Percentiles rank a stretch among this genome's conserved stretches.
Evolutionary conservation across 768 basidiomycete genomes (phyloP).

Genomic region (Mycena albidolilacea): DNA sequence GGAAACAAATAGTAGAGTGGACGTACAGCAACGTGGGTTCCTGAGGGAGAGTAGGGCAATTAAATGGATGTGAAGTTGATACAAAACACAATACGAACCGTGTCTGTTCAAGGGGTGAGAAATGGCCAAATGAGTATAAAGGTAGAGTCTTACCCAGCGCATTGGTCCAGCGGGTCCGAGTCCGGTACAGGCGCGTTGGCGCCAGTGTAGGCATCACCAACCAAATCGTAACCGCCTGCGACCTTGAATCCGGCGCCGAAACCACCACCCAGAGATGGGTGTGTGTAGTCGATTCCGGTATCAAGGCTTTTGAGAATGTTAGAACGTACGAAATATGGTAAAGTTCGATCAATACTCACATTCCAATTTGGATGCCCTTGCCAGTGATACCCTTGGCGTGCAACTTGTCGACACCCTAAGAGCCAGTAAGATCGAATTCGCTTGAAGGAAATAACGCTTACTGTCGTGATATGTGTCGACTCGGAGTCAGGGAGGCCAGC

Average conservation of each 20-base stretch:
- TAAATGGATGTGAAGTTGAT: not conserved
- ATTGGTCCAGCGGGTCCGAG: conserved; percentile 69
- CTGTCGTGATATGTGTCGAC: conserved; percentile 66
- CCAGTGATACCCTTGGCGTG: conserved; percentile 76
- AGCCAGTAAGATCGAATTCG: not conserved
- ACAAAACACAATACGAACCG: conserved; percentile 16
- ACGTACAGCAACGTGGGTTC: conserved; percentile 69
- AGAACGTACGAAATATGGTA: conserved; percentile 8
- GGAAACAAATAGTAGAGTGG: not conserved
- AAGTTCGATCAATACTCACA: conserved; percentile 57
- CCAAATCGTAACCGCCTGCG: conserved; percentile 59
- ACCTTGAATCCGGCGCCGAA: no score
- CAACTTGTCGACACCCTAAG: conserved; percentile 73
- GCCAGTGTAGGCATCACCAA: conserved; percentile 69
- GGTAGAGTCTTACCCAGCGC: conserved; percentile 49
- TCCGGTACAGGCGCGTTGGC: conserved; percentile 66
- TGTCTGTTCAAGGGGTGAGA: conserved; percentile 24
- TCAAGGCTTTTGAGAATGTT: conserved; percentile 47
- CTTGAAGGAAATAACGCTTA: conserved; percentile 41
- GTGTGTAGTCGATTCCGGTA: conserved; percentile 51
- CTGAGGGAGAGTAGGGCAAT: conserved; percentile 50
- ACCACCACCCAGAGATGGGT: no score
- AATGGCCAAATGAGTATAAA: not conserved
- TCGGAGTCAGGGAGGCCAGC: conserved; percentile 52
- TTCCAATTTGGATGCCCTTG: conserved; percentile 76